These are phyloP conservation scores for Lipomyces spencermartinsiae DNA, from an alignment of 805 yeast genomes.

Conservation along the genomic window DNA sequence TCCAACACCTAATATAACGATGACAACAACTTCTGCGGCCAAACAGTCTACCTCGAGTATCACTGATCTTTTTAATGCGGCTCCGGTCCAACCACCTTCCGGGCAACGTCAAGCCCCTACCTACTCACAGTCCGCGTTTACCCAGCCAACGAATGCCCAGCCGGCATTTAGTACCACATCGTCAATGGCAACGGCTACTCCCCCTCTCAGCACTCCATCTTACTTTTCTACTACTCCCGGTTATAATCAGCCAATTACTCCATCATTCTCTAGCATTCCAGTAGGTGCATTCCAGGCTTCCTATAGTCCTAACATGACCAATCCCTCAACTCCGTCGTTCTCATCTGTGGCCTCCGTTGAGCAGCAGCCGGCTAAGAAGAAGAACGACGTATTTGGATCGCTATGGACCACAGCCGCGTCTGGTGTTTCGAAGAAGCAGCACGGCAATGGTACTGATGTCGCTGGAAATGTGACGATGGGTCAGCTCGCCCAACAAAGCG, in stretches of 20 bases:
- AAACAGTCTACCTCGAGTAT: constrained; percentile 44
- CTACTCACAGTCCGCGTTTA: constrained; percentile 14
- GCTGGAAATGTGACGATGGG: constrained; percentile 36
- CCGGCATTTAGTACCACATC: background rate
- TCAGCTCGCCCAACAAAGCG: constrained; percentile 43
- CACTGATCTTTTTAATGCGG: constrained; percentile 45
- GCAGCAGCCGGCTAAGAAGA: constrained; percentile 11
- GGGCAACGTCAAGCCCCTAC: constrained; percentile 2
- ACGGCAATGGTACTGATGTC: constrained; percentile 1
- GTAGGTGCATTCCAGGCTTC: background rate
- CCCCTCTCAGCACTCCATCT: background rate
- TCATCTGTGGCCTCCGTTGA: constrained; percentile 30
- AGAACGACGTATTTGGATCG: constrained; percentile 50
- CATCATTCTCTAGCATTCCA: constrained; percentile 2
- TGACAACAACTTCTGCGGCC: constrained; percentile 38
- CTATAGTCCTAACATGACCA: background rate
- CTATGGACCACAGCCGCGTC: constrained; percentile 48
- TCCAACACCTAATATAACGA: constrained; percentile 33
- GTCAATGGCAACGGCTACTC: background rate
- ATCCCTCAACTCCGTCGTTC: constrained; percentile 32
- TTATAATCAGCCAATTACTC: background rate
- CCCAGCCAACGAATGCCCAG: constrained; percentile 19
- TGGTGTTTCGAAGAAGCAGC: constrained; percentile 35
- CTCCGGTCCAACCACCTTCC: background rate
- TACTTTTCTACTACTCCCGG: constrained; percentile 8